Evolutionary conservation across 163 green algal genomes (phyloP).

Genomic region (Chlorella variabilis): DNA sequence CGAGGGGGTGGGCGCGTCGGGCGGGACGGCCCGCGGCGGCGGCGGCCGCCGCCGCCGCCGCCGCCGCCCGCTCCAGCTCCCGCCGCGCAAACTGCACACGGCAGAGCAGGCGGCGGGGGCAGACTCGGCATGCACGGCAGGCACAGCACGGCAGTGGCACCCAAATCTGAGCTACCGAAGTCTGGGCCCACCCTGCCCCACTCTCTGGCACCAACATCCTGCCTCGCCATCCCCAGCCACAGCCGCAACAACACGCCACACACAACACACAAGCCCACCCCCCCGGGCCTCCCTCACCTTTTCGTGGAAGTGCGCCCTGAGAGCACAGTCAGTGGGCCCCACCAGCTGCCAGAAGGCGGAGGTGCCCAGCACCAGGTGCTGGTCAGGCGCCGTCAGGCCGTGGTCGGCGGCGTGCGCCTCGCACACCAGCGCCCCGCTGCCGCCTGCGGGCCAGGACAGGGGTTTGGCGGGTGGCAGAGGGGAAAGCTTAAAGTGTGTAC

Average conservation of each 20-base stretch:
- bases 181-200: no score
- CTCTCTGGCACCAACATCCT: no score
- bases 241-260: no score
- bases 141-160: background rate
- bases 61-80: background rate
- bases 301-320: conserved; percentile 30
- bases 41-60: background rate
- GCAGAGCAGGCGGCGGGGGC: no score
- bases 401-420: conserved; percentile 21
- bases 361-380: conserved; percentile 28
- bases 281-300: background rate
- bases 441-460: background rate
- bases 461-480: background rate
- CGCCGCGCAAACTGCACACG: conserved; percentile 11
- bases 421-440: conserved; percentile 8
- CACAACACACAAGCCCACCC: no score
- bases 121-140: no score
- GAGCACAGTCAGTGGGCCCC: background rate
- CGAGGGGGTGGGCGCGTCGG: conserved; percentile 5
- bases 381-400: conserved; percentile 2
- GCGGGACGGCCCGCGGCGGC: background rate
- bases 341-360: conserved; percentile 19
- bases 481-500: no score
- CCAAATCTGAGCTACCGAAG: no score
- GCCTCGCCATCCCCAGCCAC: no score